phyloP scores from a whole-genome alignment of 2,329 filamentous ascomycete genomes.

The Orbilia oligospora region DNA sequence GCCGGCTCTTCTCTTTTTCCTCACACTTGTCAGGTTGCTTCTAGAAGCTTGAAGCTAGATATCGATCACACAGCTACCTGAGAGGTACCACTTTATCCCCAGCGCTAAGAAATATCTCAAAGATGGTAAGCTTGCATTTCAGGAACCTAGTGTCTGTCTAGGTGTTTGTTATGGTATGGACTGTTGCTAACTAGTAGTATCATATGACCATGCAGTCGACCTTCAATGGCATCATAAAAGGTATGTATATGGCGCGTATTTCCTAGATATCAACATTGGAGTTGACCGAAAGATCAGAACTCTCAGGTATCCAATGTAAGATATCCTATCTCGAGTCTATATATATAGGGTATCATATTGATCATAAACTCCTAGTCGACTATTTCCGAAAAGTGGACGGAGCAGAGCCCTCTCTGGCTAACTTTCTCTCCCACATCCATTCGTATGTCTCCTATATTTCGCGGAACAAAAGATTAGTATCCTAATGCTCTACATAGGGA shows the following conservation, averaged over 20 bases:
- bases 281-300: slow-evolving; percentile 71
- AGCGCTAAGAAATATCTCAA: not conserved
- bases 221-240: slow-evolving; percentile 77
- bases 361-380: slow-evolving; percentile 74
- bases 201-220: slow-evolving; percentile 75
- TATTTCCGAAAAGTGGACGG: slow-evolving; percentile 77
- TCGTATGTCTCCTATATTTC: slow-evolving; percentile 51
- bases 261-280: not conserved
- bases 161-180: not conserved
- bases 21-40: not conserved
- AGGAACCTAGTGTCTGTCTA: not conserved
- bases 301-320: slow-evolving; percentile 80
- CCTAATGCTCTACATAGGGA: slow-evolving; percentile 73
- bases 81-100: not conserved
- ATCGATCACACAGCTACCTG: not conserved
- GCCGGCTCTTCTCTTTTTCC: not conserved
- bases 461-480: not conserved
- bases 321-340: slow-evolving; percentile 38
- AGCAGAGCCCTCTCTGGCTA: slow-evolving; percentile 77
- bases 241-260: slow-evolving; percentile 61
- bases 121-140: slow-evolving; percentile 31
- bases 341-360: not conserved
- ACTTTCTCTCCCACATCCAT: slow-evolving; percentile 92
- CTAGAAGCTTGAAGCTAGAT: slow-evolving; percentile 2
- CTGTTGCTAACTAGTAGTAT: slow-evolving; percentile 4